Evolutionary conservation across 495 filamentous ascomycete genomes (phyloP).

Genomic region (Aspergillus campestris): DNA sequence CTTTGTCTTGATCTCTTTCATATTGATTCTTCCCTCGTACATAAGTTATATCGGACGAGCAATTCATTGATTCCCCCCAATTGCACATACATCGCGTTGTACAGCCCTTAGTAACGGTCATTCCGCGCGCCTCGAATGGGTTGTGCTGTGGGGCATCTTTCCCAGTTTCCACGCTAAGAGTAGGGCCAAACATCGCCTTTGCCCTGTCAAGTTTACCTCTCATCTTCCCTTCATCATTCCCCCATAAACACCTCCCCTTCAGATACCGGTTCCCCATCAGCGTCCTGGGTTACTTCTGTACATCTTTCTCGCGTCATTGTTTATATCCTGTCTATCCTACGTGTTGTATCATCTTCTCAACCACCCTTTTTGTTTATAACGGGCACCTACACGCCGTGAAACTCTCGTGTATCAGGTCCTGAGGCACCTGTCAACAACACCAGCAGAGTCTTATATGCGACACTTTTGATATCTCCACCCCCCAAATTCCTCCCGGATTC

Average conservation of each 20-base stretch:
- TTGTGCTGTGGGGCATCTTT: conserved; percentile 35
- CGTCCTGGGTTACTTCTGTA: background rate
- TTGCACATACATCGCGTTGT: conserved; percentile 2
- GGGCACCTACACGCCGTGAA: conserved; percentile 18
- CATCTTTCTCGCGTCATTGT: conserved; percentile 17
- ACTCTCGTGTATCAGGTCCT: conserved; percentile 15
- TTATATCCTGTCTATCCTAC: conserved; percentile 5
- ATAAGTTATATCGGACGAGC: conserved; percentile 3
- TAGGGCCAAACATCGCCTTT: conserved; percentile 43
- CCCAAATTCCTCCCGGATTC: conserved; percentile 14
- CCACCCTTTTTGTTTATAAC: background rate
- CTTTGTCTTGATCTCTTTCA: background rate
- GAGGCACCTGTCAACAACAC: conserved; percentile 18
- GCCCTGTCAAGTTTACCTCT: conserved; percentile 33
- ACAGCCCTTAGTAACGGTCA: conserved; percentile 12
- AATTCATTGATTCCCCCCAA: background rate
- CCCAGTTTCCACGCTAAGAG: conserved; percentile 40
- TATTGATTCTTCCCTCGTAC: conserved; percentile 2
- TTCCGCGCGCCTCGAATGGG: conserved; percentile 26
- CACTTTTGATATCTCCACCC: conserved; percentile 12
- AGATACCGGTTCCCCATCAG: background rate
- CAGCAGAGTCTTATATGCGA: conserved; percentile 22
- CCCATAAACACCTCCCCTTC: conserved; percentile 11
- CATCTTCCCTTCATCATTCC: conserved; percentile 23
- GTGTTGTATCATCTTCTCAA: conserved; percentile 7